phyloP scores from a whole-genome alignment of 2,329 filamentous ascomycete species.

The Botrytis elliptica region DNA sequence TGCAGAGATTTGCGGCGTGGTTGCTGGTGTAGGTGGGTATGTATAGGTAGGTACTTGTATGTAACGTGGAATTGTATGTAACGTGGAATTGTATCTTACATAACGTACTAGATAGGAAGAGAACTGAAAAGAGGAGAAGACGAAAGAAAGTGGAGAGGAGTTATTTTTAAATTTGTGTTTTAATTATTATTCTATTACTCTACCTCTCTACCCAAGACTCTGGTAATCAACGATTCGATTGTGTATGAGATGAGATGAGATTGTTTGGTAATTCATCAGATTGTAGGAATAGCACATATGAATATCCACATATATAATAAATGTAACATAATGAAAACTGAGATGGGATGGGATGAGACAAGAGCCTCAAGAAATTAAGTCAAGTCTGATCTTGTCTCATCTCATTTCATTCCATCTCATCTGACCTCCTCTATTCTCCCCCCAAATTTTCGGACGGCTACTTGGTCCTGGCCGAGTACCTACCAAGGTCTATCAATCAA shows the following conservation, averaged over 20 bases:
- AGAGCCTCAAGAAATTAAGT: neutral
- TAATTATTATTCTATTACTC: neutral
- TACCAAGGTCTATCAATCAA: neutral
- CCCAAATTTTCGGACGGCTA: neutral
- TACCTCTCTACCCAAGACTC: neutral
- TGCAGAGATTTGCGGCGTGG: neutral
- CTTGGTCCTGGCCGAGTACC: neutral
- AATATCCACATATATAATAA: neutral
- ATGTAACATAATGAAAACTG: neutral
- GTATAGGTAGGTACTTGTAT: too few species aligned
- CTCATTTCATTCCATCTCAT: neutral
- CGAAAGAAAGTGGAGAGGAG: neutral
- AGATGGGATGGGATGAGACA: neutral
- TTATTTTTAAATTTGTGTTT: neutral
- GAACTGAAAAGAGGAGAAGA: neutral
- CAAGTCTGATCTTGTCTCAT: neutral
- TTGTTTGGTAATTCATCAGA: neutral
- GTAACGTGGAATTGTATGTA: neutral
- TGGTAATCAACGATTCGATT: neutral
- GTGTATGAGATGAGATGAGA: neutral
- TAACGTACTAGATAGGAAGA: neutral
- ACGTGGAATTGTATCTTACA: neutral
- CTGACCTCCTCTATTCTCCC: neutral
- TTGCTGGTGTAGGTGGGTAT: neutral
- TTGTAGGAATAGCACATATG: neutral